A percentile compares a stretch with the other conserved stretches of the same genome.
These are phyloP conservation scores for Penicillium angulare DNA, from an alignment of 495 filamentous ascomycete genomes.

Conservation along the genomic window DNA sequence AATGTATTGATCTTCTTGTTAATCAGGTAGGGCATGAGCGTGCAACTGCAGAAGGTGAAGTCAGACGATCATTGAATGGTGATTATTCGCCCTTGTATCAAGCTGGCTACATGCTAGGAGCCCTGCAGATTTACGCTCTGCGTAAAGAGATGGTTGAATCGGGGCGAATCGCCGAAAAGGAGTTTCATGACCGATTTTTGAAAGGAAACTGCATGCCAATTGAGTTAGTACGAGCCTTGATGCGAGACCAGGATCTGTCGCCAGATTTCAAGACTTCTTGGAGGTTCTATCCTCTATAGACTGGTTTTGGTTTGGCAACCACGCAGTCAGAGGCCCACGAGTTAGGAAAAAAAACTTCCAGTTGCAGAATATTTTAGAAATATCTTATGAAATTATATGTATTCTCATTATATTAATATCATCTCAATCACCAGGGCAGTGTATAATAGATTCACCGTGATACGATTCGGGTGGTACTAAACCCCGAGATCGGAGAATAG, in stretches of 20 bases:
- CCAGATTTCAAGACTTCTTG: slow-evolving; percentile 10
- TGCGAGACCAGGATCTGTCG: slow-evolving; percentile 16
- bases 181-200: slow-evolving; percentile 48
- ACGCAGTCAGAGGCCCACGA: no score
- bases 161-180: slow-evolving; percentile 37
- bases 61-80: slow-evolving; percentile 45
- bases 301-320: no score
- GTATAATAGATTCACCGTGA: no score
- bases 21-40: slow-evolving; percentile 48
- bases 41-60: slow-evolving; percentile 55
- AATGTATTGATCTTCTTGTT: slow-evolving; percentile 47
- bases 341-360: no score
- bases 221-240: slow-evolving; percentile 47
- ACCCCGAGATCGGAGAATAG: no score
- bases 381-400: no score
- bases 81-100: slow-evolving; percentile 52
- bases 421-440: no score
- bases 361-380: no score
- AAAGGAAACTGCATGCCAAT: slow-evolving; percentile 49
- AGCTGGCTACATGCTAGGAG: slow-evolving; percentile 53
- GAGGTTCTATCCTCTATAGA: slow-evolving; percentile 12
- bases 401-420: no score
- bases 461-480: no score
- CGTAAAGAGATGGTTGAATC: slow-evolving; percentile 34
- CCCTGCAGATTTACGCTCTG: slow-evolving; percentile 44